Evolutionary conservation across 441 rosid genomes (phyloP).

Genomic region (Populus hybrid): DNA sequence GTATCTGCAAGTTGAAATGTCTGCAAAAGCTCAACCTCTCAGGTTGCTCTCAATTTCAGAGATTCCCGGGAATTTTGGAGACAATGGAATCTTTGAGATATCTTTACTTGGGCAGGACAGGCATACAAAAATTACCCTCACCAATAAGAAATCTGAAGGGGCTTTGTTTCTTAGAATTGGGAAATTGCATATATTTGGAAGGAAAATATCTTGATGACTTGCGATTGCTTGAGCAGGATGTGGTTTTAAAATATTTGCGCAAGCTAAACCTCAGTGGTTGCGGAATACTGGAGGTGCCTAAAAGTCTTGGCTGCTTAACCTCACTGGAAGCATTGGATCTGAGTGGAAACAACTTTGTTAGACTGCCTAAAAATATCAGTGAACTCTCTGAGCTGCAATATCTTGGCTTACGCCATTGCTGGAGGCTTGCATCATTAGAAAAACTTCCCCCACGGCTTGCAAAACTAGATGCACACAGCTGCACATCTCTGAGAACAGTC

Average conservation of each 20-base stretch:
- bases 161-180: background rate
- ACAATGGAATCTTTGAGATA: too few relatives aligned
- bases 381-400: background rate
- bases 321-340: too few relatives aligned
- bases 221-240: background rate
- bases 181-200: too few relatives aligned
- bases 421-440: background rate
- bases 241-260: too few relatives aligned
- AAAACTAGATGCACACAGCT: background rate
- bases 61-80: too few relatives aligned
- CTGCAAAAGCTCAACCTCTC: slow-evolving; percentile 16
- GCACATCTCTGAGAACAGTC: background rate
- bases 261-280: background rate
- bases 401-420: slow-evolving; percentile 16
- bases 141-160: too few relatives aligned
- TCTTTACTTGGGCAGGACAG: too few relatives aligned
- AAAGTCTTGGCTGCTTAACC: too few relatives aligned
- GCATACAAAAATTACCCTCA: too few relatives aligned
- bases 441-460: background rate
- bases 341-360: too few relatives aligned
- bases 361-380: background rate
- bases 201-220: too few relatives aligned
- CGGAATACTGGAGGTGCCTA: background rate
- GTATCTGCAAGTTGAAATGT: slow-evolving; percentile 20
- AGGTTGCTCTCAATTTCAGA: too few relatives aligned